Percentiles rank a stretch among this genome's conserved stretches.
Conservation (phyloP, 306 rosid species). For the Fragaria nilgerrensis region DNA sequence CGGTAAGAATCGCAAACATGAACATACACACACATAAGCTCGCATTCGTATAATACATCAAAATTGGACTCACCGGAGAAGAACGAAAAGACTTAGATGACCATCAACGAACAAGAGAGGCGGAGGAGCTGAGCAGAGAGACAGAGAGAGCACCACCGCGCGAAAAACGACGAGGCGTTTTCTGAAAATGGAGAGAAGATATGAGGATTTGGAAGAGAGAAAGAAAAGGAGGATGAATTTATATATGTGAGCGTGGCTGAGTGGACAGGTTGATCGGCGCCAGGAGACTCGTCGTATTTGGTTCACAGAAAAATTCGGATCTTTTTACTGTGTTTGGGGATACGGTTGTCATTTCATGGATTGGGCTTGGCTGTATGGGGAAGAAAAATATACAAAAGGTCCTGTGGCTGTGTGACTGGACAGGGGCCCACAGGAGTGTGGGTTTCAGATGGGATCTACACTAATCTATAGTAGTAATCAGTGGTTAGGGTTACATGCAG, state of each 20-base stretch:
- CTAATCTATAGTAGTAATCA: too few relatives aligned
- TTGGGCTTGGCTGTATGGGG: neutral
- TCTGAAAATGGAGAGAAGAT: neutral
- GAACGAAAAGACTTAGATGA: slow-evolving; percentile 26
- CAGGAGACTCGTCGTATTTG: neutral
- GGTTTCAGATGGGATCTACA: neutral
- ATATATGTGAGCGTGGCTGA: too few relatives aligned
- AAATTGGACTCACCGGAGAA: slow-evolving; percentile 13
- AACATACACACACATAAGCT: neutral
- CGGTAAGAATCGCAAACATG: neutral
- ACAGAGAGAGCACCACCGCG: neutral
- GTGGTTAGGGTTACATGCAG: too few relatives aligned
- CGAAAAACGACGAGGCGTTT: neutral
- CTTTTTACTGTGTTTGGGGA: slow-evolving; percentile 5
- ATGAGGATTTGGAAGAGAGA: neutral
- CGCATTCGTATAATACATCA: neutral
- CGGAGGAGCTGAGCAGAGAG: neutral
- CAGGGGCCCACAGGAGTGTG: neutral
- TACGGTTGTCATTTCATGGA: neutral
- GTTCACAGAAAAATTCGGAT: slow-evolving; percentile 14
- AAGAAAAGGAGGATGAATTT: neutral
- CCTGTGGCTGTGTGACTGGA: neutral
- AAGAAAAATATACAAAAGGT: neutral
- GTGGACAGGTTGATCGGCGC: neutral
- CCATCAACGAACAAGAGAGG: slow-evolving; percentile 26